Evolutionary conservation across 495 filamentous ascomycete species (phyloP).

Genomic region (Lasiosphaeria hispida): DNA sequence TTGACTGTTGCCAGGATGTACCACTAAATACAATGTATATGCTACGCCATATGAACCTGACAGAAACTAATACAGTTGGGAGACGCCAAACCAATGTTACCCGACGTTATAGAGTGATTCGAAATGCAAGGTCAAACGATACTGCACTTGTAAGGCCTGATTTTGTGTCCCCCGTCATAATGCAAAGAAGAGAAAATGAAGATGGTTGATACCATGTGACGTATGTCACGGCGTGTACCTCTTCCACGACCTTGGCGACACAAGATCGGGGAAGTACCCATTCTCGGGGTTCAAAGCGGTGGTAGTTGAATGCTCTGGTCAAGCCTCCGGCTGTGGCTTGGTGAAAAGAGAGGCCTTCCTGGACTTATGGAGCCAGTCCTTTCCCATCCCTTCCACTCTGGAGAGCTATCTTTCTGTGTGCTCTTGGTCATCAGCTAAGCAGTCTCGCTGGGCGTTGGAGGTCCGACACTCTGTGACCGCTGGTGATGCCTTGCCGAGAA

Average conservation of each 20-base stretch:
- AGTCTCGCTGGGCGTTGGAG: constrained; percentile 21
- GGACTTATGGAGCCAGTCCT: background rate
- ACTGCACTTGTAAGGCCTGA: too few species aligned
- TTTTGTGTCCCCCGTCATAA: too few species aligned
- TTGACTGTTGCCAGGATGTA: too few species aligned
- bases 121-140: too few species aligned
- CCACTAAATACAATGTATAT: too few species aligned
- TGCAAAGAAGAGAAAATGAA: too few species aligned
- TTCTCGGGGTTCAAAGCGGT: background rate
- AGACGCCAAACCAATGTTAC: too few species aligned
- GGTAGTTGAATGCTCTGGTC: constrained; percentile 5
- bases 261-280: background rate
- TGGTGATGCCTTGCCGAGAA: constrained; percentile 39
- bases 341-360: constrained; percentile 5
- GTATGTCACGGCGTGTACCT: background rate
- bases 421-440: constrained; percentile 28
- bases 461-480: constrained; percentile 37
- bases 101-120: too few species aligned
- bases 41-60: too few species aligned
- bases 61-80: too few species aligned
- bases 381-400: constrained; percentile 19
- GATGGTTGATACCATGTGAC: too few species aligned
- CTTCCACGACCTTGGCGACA: constrained; percentile 1
- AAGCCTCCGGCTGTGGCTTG: constrained; percentile 7
- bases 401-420: constrained; percentile 13